Evolutionary conservation across 495 filamentous ascomycete species (phyloP).

Genomic region (Lophium mytilinum): DNA sequence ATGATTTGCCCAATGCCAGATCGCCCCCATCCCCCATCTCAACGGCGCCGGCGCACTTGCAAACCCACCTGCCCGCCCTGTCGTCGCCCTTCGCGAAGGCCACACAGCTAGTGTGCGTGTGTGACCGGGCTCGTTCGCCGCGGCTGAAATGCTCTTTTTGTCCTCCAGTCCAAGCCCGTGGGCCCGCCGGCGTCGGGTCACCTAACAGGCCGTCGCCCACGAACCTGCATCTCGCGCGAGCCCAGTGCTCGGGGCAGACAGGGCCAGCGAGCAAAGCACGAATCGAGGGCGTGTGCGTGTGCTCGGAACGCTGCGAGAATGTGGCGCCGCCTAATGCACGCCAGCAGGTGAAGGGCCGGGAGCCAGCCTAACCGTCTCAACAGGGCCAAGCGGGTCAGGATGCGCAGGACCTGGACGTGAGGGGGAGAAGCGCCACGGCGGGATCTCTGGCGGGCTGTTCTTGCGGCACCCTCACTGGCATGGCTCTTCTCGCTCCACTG

Average conservation of each 20-base stretch:
- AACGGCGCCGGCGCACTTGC: background rate
- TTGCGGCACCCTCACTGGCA: no score
- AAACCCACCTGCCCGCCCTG: slow-evolving; percentile 2
- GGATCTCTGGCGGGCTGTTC: no score
- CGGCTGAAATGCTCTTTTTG: slow-evolving; percentile 8
- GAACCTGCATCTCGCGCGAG: background rate
- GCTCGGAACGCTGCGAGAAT: slow-evolving; percentile 13
- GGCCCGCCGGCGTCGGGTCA: slow-evolving; percentile 15
- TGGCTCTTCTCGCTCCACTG: no score
- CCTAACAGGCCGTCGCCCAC: slow-evolving; percentile 20
- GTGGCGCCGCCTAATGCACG: slow-evolving; percentile 15
- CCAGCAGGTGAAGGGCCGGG: background rate
- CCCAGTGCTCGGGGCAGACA: background rate
- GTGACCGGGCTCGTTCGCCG: slow-evolving; percentile 3
- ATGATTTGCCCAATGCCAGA: background rate
- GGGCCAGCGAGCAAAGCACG: no score
- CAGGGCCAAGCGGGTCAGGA: slow-evolving; percentile 1
- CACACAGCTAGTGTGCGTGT: no score
- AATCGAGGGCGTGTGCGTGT: no score
- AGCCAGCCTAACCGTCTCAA: slow-evolving; percentile 22
- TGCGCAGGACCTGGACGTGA: background rate
- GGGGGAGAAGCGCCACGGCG: background rate
- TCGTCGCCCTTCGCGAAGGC: no score
- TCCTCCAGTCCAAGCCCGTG: background rate
- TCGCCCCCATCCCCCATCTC: no score